Evolutionary conservation across 2,329 filamentous ascomycete genomes (phyloP).

Genomic region (Cladosporium sp.): DNA sequence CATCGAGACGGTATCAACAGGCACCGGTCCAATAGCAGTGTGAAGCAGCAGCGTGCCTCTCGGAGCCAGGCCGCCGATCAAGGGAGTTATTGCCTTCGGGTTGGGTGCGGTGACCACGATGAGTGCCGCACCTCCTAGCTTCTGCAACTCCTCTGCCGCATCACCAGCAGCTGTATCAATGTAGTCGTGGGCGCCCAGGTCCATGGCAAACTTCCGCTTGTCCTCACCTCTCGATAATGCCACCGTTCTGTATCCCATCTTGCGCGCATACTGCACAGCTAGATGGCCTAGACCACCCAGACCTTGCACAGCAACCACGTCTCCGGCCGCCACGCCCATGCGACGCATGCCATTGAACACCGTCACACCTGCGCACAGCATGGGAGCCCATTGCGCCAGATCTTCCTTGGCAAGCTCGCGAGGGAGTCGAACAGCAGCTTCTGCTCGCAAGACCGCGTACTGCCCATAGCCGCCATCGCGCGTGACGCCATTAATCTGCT

Average conservation of each 20-base stretch:
- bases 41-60: constrained; percentile 63
- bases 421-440: constrained; percentile 59
- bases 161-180: constrained; percentile 56
- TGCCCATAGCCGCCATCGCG: constrained; percentile 65
- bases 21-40: constrained; percentile 50
- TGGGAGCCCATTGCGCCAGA: constrained; percentile 47
- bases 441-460: constrained; percentile 60
- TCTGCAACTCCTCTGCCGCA: constrained; percentile 50
- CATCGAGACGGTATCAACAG: constrained; percentile 46
- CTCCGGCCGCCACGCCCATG: constrained; percentile 48
- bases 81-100: constrained; percentile 53
- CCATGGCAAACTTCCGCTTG: constrained; percentile 56
- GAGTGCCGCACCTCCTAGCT: constrained; percentile 61
- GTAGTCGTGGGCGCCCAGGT: constrained; percentile 59
- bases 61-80: constrained; percentile 56
- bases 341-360: constrained; percentile 55
- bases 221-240: constrained; percentile 50
- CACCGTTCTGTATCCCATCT: constrained; percentile 55
- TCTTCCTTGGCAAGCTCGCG: constrained; percentile 28
- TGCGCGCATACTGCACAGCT: constrained; percentile 54
- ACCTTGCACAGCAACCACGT: constrained; percentile 53
- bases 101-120: constrained; percentile 66
- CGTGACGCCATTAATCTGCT: constrained; percentile 63
- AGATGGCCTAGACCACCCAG: constrained; percentile 53
- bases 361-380: constrained; percentile 54